phyloP scores from a whole-genome alignment of 192 early-diverging fungal species.

The Rhizoclosmatium globosum region DNA sequence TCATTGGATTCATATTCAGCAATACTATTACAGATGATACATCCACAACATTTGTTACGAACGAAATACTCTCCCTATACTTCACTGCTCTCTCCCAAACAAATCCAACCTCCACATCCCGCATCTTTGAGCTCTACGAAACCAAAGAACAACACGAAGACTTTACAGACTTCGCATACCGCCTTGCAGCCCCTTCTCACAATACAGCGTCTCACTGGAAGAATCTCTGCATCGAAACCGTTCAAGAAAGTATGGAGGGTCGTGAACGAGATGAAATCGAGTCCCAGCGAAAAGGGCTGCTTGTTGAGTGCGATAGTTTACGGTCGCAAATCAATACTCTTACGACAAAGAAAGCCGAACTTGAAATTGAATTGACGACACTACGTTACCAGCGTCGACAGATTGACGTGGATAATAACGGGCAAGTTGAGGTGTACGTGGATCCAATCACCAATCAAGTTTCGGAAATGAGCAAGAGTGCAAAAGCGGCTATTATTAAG shows the following conservation, averaged over 20 bases:
- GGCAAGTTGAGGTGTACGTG: conserved; percentile 32
- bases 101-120: not conserved
- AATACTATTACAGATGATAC: conserved; percentile 47
- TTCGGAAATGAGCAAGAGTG: conserved; percentile 42
- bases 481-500: conserved; percentile 45
- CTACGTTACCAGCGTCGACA: conserved; percentile 46
- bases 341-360: conserved; percentile 46
- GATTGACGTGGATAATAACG: conserved; percentile 49
- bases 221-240: conserved; percentile 53
- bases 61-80: conserved; percentile 51
- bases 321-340: conserved; percentile 37
- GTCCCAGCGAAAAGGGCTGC: conserved; percentile 39
- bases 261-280: conserved; percentile 48
- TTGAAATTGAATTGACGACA: conserved; percentile 47
- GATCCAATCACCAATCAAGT: conserved; percentile 53
- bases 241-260: conserved; percentile 50
- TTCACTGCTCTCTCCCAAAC: not conserved
- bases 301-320: conserved; percentile 41
- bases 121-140: conserved; percentile 28
- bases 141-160: conserved; percentile 46
- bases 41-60: conserved; percentile 36
- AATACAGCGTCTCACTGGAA: conserved; percentile 46
- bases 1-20: conserved; percentile 42
- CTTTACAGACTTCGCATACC: conserved; percentile 54
- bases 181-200: conserved; percentile 14